phyloP scores from a whole-genome alignment of 2,329 filamentous ascomycete species.

The Geosmithia flava region DNA sequence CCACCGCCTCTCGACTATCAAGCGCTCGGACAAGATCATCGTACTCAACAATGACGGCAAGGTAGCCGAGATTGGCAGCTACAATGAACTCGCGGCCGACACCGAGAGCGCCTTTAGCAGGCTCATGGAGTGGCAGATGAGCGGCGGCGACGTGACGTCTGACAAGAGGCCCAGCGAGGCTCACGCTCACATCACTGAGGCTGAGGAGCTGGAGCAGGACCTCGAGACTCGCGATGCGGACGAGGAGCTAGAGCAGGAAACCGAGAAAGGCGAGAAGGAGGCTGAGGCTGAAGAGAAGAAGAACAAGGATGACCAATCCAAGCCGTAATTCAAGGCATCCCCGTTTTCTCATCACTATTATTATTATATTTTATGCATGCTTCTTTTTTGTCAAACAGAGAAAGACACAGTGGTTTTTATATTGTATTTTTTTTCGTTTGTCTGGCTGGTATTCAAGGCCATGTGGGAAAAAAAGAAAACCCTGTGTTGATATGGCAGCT shows the following conservation, averaged over 20 bases:
- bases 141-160: conserved; percentile 53
- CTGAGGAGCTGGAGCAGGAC: conserved; percentile 35
- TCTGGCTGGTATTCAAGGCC: too few relatives aligned
- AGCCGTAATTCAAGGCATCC: background rate
- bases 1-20: conserved; percentile 90
- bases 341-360: too few relatives aligned
- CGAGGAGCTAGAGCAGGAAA: conserved; percentile 14
- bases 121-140: conserved; percentile 99
- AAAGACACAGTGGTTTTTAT: too few relatives aligned
- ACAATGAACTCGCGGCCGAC: conserved; percentile 60
- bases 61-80: conserved; percentile 85
- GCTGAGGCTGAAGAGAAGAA: background rate
- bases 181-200: conserved; percentile 32
- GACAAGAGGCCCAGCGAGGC: conserved; percentile 21
- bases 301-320: background rate
- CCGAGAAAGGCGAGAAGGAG: background rate
- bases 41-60: conserved; percentile 77
- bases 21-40: conserved; percentile 88
- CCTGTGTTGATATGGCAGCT: too few relatives aligned
- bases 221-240: conserved; percentile 14
- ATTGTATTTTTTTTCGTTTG: too few relatives aligned
- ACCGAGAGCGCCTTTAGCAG: conserved; percentile 78
- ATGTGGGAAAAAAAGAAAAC: too few relatives aligned
- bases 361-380: too few relatives aligned
- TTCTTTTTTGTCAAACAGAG: too few relatives aligned